Percentiles rank a stretch among this genome's conserved stretches.
Evolutionary conservation across 140 eudicot species (phyloP).

Genomic region (Oenanthe javanica): DNA sequence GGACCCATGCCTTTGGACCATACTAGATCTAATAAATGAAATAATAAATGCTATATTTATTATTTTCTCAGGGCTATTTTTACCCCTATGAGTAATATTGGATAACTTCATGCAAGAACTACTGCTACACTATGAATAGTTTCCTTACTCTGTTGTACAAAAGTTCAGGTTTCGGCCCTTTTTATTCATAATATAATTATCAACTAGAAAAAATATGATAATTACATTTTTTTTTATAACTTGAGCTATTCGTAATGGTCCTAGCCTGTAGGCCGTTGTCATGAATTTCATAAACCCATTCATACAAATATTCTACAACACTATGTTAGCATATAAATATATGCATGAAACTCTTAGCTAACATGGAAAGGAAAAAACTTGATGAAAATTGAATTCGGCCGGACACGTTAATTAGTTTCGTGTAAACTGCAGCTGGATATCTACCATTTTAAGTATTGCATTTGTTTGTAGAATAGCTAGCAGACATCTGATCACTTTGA

Average conservation of each 20-base stretch:
- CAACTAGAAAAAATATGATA: too few species aligned
- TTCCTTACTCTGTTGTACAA: too few species aligned
- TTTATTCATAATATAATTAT: too few species aligned
- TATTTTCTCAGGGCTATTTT: too few species aligned
- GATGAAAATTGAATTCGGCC: background rate
- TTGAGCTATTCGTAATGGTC: background rate
- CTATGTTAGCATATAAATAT: background rate
- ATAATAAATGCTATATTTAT: too few species aligned
- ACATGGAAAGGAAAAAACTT: background rate
- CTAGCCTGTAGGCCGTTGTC: too few species aligned
- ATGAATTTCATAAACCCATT: background rate
- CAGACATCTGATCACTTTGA: constrained; percentile 30
- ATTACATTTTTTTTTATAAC: background rate
- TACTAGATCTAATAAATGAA: too few species aligned
- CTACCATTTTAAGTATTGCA: constrained; percentile 13
- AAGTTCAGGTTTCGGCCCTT: too few species aligned
- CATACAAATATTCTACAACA: background rate
- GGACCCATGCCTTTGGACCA: too few species aligned
- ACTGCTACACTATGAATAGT: too few species aligned
- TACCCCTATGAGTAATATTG: too few species aligned
- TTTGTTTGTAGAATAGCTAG: constrained; percentile 34
- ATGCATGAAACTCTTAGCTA: background rate
- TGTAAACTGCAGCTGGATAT: background rate
- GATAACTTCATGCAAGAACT: too few species aligned
- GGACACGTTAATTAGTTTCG: background rate